Percentiles rank a stretch among this genome's conserved stretches.
phyloP scores from a whole-genome alignment of 805 yeast genomes.

The Candida cerambycidarum region DNA sequence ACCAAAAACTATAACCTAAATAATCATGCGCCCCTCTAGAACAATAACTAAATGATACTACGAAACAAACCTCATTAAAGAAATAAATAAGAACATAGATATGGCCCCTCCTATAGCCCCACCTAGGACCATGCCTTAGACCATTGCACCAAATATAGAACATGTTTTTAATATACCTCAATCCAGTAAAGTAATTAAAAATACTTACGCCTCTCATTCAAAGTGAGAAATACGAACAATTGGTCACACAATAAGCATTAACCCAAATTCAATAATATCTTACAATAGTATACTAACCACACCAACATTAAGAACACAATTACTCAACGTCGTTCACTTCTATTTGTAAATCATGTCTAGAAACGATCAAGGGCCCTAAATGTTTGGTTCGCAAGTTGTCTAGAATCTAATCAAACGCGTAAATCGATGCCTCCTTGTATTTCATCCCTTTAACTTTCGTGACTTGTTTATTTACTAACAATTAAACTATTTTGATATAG shows the following conservation, averaged over 20 bases:
- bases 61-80: no score
- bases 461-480: background rate
- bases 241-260: background rate
- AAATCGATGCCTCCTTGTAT: background rate
- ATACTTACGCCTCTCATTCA: conserved; percentile 2
- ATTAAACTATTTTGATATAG: background rate
- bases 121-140: background rate
- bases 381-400: background rate
- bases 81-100: no score
- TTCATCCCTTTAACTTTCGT: background rate
- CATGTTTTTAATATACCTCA: conserved; percentile 2
- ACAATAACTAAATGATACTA: no score
- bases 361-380: background rate
- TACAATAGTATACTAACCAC: background rate
- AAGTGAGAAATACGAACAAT: conserved; percentile 4
- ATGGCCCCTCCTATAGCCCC: no score
- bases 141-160: background rate
- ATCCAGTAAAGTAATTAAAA: conserved; percentile 3
- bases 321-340: no score
- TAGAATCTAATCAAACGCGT: background rate
- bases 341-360: background rate
- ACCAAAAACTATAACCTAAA: no score
- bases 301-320: background rate
- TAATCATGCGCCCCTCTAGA: no score
- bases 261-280: background rate